A percentile compares a stretch with the other conserved stretches of the same genome.
phyloP scores from a whole-genome alignment of 164 flowering plant species.

The Buxus sempervirens region DNA sequence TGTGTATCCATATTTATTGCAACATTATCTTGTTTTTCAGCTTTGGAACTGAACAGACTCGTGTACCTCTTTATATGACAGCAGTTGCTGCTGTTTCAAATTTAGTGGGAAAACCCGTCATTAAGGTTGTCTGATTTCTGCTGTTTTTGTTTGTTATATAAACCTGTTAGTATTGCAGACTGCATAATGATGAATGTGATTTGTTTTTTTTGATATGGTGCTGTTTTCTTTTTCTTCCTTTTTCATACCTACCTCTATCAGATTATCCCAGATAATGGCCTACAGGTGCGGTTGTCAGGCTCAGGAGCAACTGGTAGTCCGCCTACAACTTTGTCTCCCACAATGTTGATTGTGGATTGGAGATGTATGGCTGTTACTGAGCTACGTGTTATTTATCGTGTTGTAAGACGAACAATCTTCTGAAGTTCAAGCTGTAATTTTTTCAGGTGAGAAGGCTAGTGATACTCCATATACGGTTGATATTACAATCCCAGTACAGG shows the following conservation, averaged over 20 bases:
- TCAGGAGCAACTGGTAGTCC: slow-evolving; percentile 63
- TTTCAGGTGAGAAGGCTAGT: slow-evolving; percentile 62
- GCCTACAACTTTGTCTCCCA: slow-evolving; percentile 89
- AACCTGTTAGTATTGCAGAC: neutral
- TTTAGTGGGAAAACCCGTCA: slow-evolving; percentile 61
- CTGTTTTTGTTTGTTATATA: neutral
- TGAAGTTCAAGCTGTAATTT: slow-evolving; percentile 9
- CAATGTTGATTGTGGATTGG: slow-evolving; percentile 67
- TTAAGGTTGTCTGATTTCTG: slow-evolving; percentile 44
- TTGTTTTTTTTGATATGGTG: neutral
- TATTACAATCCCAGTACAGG: slow-evolving; percentile 73
- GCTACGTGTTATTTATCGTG: neutral
- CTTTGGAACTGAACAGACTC: slow-evolving; percentile 79
- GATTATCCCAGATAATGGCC: slow-evolving; percentile 69
- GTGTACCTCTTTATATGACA: slow-evolving; percentile 76
- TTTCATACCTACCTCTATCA: slow-evolving; percentile 29
- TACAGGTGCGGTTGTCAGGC: slow-evolving; percentile 64
- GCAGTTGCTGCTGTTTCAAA: slow-evolving; percentile 70
- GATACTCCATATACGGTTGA: slow-evolving; percentile 71
- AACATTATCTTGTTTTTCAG: slow-evolving; percentile 35
- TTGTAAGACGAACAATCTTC: slow-evolving; percentile 9
- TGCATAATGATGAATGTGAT: neutral
- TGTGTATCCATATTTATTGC: neutral
- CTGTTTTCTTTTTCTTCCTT: neutral
- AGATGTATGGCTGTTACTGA: slow-evolving; percentile 49